Evolutionary conservation across 768 basidiomycete genomes (phyloP).

Genomic region (Boletus pseudo-olivaceus): DNA sequence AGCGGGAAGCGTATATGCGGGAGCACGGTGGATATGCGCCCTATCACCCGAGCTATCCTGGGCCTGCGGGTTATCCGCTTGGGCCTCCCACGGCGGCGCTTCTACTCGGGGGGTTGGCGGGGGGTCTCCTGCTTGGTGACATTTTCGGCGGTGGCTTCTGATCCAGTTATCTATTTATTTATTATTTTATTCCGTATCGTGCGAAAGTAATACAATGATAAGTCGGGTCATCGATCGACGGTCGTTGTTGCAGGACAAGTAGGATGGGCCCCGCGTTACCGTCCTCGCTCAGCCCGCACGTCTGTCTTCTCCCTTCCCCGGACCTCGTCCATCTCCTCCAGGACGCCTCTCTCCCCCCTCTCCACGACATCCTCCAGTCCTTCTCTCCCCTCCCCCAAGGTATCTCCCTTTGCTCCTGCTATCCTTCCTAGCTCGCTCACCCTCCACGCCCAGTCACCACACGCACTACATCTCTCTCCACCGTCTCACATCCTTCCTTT

Average conservation of each 20-base stretch:
- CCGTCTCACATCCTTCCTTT: slow-evolving; percentile 71
- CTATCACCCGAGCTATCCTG: slow-evolving; percentile 23
- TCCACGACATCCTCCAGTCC: slow-evolving; percentile 75
- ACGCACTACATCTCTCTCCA: slow-evolving; percentile 66
- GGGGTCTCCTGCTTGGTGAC: slow-evolving; percentile 49
- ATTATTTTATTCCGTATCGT: slow-evolving; percentile 1
- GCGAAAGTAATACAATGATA: background rate
- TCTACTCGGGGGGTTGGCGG: slow-evolving; percentile 45
- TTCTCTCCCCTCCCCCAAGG: slow-evolving; percentile 84
- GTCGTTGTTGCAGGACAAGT: background rate
- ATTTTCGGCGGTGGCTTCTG: slow-evolving; percentile 39
- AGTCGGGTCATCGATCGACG: background rate
- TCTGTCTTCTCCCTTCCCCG: slow-evolving; percentile 67
- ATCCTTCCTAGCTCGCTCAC: slow-evolving; percentile 3
- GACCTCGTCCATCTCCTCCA: slow-evolving; percentile 64
- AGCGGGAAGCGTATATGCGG: slow-evolving; percentile 36
- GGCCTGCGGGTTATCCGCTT: background rate
- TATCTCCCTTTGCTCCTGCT: slow-evolving; percentile 22
- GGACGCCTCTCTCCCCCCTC: slow-evolving; percentile 57
- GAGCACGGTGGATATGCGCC: slow-evolving; percentile 32
- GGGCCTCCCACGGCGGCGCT: slow-evolving; percentile 2
- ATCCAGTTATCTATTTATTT: slow-evolving; percentile 17
- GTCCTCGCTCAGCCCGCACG: slow-evolving; percentile 75
- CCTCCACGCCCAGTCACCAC: slow-evolving; percentile 59
- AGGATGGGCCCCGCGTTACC: slow-evolving; percentile 57